Percentiles rank a stretch among this genome's conserved stretches.
Evolutionary conservation across 2,329 filamentous ascomycete genomes (phyloP).

Genomic region (Tolypocladium inflatum): DNA sequence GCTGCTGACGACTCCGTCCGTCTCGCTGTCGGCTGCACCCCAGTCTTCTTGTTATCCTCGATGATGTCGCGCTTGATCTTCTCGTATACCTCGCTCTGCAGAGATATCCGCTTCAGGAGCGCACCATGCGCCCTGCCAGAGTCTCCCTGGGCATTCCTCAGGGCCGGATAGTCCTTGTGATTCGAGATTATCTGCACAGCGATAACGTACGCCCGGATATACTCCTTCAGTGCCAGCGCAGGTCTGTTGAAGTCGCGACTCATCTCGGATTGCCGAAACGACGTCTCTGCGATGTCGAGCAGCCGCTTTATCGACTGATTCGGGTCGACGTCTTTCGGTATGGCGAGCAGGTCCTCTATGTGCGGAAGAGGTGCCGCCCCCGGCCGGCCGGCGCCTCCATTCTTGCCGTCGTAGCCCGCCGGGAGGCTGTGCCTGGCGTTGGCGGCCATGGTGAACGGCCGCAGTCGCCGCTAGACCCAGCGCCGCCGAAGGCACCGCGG

Average conservation of each 20-base stretch:
- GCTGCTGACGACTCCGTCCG: constrained; percentile 7
- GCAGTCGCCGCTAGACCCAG: constrained; percentile 7
- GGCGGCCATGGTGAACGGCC: constrained; percentile 19
- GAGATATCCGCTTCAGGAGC: constrained; percentile 40
- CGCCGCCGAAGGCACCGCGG: neutral
- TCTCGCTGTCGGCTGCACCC: constrained; percentile 36
- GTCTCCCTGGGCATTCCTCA: constrained; percentile 46
- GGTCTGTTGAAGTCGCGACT: constrained; percentile 54
- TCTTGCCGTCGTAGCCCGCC: constrained; percentile 15
- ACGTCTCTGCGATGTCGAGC: constrained; percentile 41
- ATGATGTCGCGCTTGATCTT: constrained; percentile 51
- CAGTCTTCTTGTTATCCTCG: constrained; percentile 53
- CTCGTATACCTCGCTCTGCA: constrained; percentile 40
- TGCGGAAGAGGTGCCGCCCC: constrained; percentile 33
- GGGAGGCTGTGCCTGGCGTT: constrained; percentile 19
- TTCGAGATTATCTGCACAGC: constrained; percentile 65
- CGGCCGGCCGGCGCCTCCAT: constrained; percentile 15
- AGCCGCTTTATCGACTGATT: constrained; percentile 43
- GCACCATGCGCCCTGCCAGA: constrained; percentile 36
- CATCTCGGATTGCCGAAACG: constrained; percentile 51
- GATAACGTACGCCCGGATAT: constrained; percentile 72
- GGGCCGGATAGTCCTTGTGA: constrained; percentile 62
- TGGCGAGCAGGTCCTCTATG: constrained; percentile 42
- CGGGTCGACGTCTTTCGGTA: constrained; percentile 34
- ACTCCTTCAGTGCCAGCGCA: constrained; percentile 74